Percentiles rank a stretch among this genome's conserved stretches.
These are phyloP conservation scores for Monascus ruber DNA, from an alignment of 2,329 filamentous ascomycete genomes.

Conservation along the genomic window DNA sequence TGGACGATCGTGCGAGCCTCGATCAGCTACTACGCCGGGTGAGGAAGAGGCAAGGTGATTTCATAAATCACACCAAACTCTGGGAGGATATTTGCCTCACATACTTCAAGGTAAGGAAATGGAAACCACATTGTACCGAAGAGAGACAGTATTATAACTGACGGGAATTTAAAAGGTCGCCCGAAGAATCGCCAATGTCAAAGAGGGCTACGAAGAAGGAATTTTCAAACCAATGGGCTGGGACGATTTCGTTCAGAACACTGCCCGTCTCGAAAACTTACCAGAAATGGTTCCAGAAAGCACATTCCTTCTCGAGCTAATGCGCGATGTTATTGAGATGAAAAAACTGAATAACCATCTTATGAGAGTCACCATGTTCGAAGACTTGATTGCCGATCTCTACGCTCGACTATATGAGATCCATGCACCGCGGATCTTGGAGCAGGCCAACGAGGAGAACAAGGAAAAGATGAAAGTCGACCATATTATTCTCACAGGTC, in stretches of 20 bases:
- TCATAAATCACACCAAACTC: constrained; percentile 50
- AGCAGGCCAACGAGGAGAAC: constrained; percentile 33
- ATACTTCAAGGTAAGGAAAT: constrained; percentile 39
- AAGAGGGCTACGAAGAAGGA: constrained; percentile 51
- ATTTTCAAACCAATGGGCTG: constrained; percentile 53
- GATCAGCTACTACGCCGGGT: constrained; percentile 70
- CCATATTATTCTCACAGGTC: constrained; percentile 32
- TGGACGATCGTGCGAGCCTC: constrained; percentile 63
- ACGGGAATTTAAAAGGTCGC: constrained; percentile 34
- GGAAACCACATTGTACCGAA: not conserved
- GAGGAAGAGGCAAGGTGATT: constrained; percentile 68
- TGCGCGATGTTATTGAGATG: constrained; percentile 56
- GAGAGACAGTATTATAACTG: too few relatives aligned
- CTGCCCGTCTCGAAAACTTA: constrained; percentile 50
- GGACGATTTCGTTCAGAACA: constrained; percentile 53
- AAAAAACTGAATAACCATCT: constrained; percentile 75
- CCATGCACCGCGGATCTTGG: constrained; percentile 26
- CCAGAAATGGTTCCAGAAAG: constrained; percentile 39
- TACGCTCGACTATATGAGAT: constrained; percentile 52
- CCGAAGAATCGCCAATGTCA: constrained; percentile 45
- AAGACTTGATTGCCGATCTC: constrained; percentile 86
- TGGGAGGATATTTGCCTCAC: constrained; percentile 51
- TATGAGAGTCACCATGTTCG: constrained; percentile 75
- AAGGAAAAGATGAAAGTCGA: constrained; percentile 38
- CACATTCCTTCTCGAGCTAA: constrained; percentile 45